These are phyloP conservation scores for Pythium chondricola DNA, from an alignment of 352 stramenopile genomes.

Conservation along the genomic window DNA sequence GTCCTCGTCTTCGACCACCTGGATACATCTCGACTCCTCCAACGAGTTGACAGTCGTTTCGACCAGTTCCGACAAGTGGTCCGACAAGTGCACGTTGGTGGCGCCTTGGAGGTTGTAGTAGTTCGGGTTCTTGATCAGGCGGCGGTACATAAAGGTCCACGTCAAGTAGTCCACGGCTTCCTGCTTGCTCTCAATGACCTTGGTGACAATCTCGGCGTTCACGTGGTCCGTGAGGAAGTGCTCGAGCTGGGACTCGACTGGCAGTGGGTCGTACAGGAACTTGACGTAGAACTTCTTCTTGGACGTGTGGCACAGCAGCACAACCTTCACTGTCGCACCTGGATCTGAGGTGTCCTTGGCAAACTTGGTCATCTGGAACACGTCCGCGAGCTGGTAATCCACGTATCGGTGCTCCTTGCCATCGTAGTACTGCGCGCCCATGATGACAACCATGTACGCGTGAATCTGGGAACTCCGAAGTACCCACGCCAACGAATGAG, in stretches of 20 bases:
- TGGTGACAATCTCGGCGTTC: conserved; percentile 98
- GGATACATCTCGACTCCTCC: conserved; percentile 95
- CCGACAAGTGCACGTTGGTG: conserved; percentile 91
- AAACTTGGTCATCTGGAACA: conserved; percentile 98
- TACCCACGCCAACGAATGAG: conserved; percentile 92
- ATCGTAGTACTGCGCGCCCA: conserved; percentile 98
- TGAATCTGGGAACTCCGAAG: conserved; percentile 58
- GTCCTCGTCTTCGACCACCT: conserved; percentile 89
- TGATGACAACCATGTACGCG: conserved; percentile 95
- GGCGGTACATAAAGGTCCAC: conserved; percentile 99
- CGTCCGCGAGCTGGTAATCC: conserved; percentile 95
- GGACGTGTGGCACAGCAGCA: conserved; percentile 95
- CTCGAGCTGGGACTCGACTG: conserved; percentile 98
- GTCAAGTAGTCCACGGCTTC: conserved; percentile 99
- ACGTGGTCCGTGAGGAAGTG: conserved; percentile 98
- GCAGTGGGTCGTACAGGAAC: conserved; percentile 99
- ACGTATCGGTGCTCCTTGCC: conserved; percentile 93
- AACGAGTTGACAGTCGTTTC: conserved; percentile 96
- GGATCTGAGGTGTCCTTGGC: conserved; percentile 30
- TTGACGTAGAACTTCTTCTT: conserved; percentile 99
- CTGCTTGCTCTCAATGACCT: conserved; percentile 98
- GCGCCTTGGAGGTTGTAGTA: conserved; percentile 98
- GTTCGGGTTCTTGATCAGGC: conserved; percentile 99
- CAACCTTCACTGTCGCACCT: conserved; percentile 86
- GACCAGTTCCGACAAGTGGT: conserved; percentile 98